Base-by-base conservation (phyloP, 1,284 basidiomycete species). In the Moesziomyces sp. region DNA sequence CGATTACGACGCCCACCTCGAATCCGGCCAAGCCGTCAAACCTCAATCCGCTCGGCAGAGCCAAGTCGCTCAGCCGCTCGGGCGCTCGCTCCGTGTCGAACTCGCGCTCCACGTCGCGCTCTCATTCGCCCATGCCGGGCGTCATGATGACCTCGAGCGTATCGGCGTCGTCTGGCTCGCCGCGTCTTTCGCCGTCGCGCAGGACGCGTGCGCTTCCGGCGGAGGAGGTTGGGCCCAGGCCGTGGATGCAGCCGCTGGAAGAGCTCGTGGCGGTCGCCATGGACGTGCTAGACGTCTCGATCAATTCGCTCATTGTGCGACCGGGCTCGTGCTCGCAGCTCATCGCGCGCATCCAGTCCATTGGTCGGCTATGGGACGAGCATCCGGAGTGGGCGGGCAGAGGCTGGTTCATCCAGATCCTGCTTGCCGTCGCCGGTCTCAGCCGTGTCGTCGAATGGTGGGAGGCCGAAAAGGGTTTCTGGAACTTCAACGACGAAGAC, bases 391-490 rank as follows among this genome's bases (percentile, higher is more conserved):
- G 96, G 93, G 94, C 96, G 60, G 95, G 97, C 14, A 89, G 96
- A 58, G 93, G 92, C 62, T 99, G 97, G 97, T 99, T 98, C 85
- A 95, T 98, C 62, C 94, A 96, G 84, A 91, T 81, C 30, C 72
- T 84, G 35, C 90, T 99, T 55, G 95, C 97, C n/a, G 91, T 99
- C 51, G 97, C 97, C 45, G 93, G 92, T 77, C 90, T 99, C 64
- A 93, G 91, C 84, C 92, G 97, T 59, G 96, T 99, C 28, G 91
- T 98, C 63, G 97, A 99, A 82, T 99, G 97, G 97, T 99, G 96
- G 96, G 94, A 97, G 49, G 96, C 96, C n/a, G 97, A 99, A 86
- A 96, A 96, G 82, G 93, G 95, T 71, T 99, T 99, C 85, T 99
- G 97, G 97, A 97, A 97, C 81, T 98, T 98, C 82, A 92, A 95